Evolutionary conservation across 306 rosid species (phyloP).

Genomic region (Cicer yamashitae): DNA sequence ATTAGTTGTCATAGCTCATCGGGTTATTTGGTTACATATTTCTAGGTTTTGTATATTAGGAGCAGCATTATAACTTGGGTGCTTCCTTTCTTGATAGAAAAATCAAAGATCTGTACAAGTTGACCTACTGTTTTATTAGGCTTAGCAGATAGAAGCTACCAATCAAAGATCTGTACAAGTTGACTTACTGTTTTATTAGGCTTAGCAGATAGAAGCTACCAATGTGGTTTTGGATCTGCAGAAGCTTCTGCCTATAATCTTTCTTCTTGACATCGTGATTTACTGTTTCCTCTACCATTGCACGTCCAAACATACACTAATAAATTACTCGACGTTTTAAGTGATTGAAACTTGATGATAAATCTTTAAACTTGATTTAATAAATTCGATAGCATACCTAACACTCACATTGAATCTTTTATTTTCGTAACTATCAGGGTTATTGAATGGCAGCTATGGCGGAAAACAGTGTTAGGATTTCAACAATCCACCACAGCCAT

Average conservation of each 20-base stretch:
- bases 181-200: neutral
- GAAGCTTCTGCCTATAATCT: slow-evolving; percentile 1
- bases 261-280: neutral
- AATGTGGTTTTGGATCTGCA: neutral
- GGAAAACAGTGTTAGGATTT: no score
- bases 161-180: neutral
- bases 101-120: neutral
- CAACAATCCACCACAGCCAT: no score
- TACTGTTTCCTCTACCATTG: neutral
- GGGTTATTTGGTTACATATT: neutral
- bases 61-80: neutral
- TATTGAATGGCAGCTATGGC: no score
- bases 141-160: slow-evolving; percentile 6
- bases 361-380: slow-evolving; percentile 10
- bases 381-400: neutral
- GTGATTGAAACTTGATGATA: slow-evolving; percentile 2
- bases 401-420: neutral
- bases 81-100: neutral
- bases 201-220: slow-evolving; percentile 6
- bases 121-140: neutral
- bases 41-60: neutral
- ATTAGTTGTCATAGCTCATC: neutral
- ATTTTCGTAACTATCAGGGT: neutral
- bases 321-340: neutral
- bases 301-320: neutral